These are phyloP conservation scores for Fusarium subtropicale DNA, from an alignment of 2,329 filamentous ascomycete genomes.

Conservation along the genomic window DNA sequence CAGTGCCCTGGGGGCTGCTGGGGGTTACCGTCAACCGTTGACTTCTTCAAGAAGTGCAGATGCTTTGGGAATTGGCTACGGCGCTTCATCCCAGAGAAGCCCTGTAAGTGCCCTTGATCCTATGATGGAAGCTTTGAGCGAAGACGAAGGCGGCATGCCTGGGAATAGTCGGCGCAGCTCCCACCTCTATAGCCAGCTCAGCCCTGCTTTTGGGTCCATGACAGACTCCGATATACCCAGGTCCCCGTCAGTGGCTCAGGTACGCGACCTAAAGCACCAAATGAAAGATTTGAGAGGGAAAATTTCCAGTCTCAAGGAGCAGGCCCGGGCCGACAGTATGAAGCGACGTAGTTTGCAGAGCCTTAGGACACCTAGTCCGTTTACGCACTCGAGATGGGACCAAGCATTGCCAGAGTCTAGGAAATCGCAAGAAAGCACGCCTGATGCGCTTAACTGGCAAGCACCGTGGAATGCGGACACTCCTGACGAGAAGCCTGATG, in stretches of 20 bases:
- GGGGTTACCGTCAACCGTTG: conserved; percentile 66
- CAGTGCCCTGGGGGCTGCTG: conserved; percentile 71
- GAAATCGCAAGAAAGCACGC: conserved; percentile 33
- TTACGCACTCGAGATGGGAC: conserved; percentile 72
- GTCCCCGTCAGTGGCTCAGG: conserved; percentile 78
- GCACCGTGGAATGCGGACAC: conserved; percentile 28
- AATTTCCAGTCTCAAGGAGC: conserved; percentile 82
- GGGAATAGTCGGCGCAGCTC: conserved; percentile 39
- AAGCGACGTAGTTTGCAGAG: conserved; percentile 82
- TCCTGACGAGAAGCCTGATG: conserved; percentile 25
- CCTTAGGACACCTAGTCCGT: conserved; percentile 79
- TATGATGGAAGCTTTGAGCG: conserved; percentile 64
- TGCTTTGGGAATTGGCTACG: conserved; percentile 50
- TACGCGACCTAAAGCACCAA: conserved; percentile 81
- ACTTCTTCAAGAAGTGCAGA: conserved; percentile 59
- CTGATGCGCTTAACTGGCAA: conserved; percentile 38
- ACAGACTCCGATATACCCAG: conserved; percentile 67
- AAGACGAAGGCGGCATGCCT: conserved; percentile 59
- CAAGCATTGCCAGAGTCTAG: conserved; percentile 44
- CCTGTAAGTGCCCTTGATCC: conserved; percentile 57
- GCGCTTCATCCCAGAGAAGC: conserved; percentile 51
- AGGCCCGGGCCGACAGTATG: conserved; percentile 81
- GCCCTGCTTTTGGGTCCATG: conserved; percentile 58
- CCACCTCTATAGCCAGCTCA: conserved; percentile 54
- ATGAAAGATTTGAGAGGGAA: conserved; percentile 88